Evolutionary conservation across 2,329 filamentous ascomycete species (phyloP), one percentile per base, ranked within the genome.

Genomic region (Eutypa lata): DNA sequence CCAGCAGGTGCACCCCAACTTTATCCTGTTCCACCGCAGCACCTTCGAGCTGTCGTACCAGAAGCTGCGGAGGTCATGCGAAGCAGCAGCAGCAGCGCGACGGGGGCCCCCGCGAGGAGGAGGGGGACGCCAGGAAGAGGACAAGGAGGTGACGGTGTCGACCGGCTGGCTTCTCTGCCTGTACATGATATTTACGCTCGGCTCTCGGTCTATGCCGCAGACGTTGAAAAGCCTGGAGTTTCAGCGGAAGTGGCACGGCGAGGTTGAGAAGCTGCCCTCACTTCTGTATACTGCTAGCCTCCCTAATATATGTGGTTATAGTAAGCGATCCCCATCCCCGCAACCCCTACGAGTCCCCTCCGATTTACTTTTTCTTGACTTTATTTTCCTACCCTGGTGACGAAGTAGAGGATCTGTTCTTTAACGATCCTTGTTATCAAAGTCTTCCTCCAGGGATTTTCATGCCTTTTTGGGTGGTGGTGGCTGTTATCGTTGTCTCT

Each of bases 81-180:
- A 60, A 7, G 51, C 51, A 48, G 37, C 50, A 48, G 10, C 40
- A 26, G 13, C n/a, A n/a, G n/a, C n/a, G n/a, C n/a, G n/a, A n/a
- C n/a, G n/a, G n/a, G n/a, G n/a, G n/a, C n/a, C n/a, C n/a, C n/a
- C n/a, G n/a, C n/a, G n/a, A n/a, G n/a, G n/a, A n/a, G n/a, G n/a
- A n/a, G n/a, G n/a, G n/a, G n/a, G n/a, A n/a, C n/a, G n/a, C n/a
- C 40, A 26, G 2, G 58, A 63, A n/a, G 56, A 47, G 6, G 48
- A 60, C 7, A 56, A 60, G 10, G 61, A 68, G 24, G 61, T 68
- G 11, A 66, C 69, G 44, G 60, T 69, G 16, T 72, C 75, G 26
- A 63, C 66, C 1, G 73, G 72, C 16, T 75, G 71, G 72, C 65
- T 75, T 13, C 69, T 71, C 31, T 72, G 66, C 48, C 54, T 76